phyloP scores from a whole-genome alignment of 176 grass and related monocot genomes.

The Zoysia japonica region DNA sequence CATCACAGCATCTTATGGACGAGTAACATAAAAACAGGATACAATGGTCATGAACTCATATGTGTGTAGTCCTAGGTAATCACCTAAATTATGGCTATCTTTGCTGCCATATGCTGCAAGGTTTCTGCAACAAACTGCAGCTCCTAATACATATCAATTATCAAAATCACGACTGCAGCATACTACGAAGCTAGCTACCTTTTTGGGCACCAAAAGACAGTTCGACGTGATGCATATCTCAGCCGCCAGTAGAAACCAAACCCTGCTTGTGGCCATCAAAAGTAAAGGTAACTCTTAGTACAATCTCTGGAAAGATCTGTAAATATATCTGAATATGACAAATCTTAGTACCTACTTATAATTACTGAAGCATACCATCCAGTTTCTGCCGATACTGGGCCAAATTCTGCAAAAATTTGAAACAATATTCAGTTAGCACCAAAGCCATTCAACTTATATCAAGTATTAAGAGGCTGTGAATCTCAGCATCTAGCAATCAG shows the following conservation, averaged over 20 bases:
- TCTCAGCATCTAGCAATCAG: background rate
- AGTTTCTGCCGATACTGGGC: constrained; percentile 90
- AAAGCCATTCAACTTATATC: background rate
- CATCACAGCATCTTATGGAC: constrained; percentile 1
- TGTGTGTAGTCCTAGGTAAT: too few relatives aligned
- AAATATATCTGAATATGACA: background rate
- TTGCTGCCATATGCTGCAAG: background rate
- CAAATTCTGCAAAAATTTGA: constrained; percentile 65
- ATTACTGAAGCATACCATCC: constrained; percentile 57
- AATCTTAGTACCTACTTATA: constrained; percentile 31
- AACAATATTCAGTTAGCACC: background rate
- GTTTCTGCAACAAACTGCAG: constrained; percentile 16
- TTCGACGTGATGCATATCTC: constrained; percentile 35
- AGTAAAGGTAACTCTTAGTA: constrained; percentile 3
- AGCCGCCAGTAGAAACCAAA: background rate
- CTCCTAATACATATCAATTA: background rate
- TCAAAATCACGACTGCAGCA: background rate
- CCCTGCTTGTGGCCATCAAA: constrained; percentile 28
- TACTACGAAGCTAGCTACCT: constrained; percentile 8
- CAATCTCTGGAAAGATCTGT: background rate
- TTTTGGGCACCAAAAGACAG: constrained; percentile 12
- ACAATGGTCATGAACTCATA: background rate
- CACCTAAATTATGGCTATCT: too few relatives aligned
- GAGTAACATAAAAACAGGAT: constrained; percentile 2
- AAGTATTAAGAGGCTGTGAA: background rate